phyloP scores from a whole-genome alignment of 2,329 filamentous ascomycete genomes.

The Pseudocercospora eumusae region DNA sequence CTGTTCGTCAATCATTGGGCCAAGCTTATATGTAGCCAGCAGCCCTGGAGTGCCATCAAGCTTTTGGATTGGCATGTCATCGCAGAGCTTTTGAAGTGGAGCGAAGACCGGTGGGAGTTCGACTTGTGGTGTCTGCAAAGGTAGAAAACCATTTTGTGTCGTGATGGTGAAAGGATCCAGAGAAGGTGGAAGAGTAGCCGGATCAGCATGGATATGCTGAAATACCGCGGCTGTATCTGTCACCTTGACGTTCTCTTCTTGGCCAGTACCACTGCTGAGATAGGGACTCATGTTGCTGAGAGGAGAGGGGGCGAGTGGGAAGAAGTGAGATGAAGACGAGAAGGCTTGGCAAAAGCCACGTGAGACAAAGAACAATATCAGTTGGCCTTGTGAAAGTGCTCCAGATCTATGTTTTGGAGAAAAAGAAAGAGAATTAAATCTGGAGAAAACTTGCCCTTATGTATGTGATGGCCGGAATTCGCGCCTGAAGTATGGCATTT shows the following conservation, averaged over 20 bases:
- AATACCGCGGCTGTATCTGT: constrained; percentile 28
- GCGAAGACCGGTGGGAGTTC: constrained; percentile 73
- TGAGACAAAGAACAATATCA: constrained; percentile 11
- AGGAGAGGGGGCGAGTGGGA: neutral
- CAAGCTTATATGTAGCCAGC: constrained; percentile 71
- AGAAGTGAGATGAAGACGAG: constrained; percentile 10
- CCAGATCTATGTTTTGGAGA: constrained; percentile 14
- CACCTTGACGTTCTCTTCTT: constrained; percentile 14
- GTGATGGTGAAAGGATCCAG: constrained; percentile 69
- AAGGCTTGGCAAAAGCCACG: constrained; percentile 9
- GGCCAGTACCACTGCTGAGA: constrained; percentile 20
- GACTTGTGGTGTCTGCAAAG: constrained; percentile 54
- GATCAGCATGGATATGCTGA: constrained; percentile 36
- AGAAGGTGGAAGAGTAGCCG: constrained; percentile 30
- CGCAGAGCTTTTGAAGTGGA: constrained; percentile 68
- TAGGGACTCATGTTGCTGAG: constrained; percentile 27
- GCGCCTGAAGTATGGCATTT: constrained; percentile 13
- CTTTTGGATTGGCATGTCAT: constrained; percentile 77
- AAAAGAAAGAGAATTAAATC: constrained; percentile 24
- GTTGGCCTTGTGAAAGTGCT: constrained; percentile 11
- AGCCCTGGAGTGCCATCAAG: constrained; percentile 73
- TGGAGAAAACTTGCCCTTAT: constrained; percentile 25
- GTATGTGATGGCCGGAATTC: constrained; percentile 30
- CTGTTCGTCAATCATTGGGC: constrained; percentile 64
- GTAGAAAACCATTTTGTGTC: constrained; percentile 72